Percentiles rank a stretch among this genome's conserved stretches.
Conservation (phyloP, 2,329 filamentous ascomycete genomes). For the Ophiostoma ips region DNA sequence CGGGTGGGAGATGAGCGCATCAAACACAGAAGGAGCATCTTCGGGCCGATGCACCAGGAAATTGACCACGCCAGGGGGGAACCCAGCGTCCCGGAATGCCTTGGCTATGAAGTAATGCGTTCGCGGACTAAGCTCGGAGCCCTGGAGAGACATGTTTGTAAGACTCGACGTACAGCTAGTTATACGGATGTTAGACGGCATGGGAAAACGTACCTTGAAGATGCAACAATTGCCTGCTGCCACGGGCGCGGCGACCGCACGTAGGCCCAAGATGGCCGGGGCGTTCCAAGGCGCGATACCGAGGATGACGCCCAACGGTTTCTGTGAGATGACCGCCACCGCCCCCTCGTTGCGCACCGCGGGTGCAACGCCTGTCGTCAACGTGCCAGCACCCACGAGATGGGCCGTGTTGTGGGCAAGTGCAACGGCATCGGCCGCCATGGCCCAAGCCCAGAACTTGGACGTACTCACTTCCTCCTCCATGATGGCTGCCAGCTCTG, state of each 20-base stretch:
- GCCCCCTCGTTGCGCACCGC: background rate
- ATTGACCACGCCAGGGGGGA: conserved; percentile 53
- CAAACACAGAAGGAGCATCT: conserved; percentile 53
- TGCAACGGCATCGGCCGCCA: background rate
- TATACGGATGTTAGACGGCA: no score
- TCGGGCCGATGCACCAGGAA: conserved; percentile 52
- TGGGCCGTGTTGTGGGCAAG: background rate
- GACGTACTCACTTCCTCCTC: background rate
- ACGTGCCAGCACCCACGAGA: background rate
- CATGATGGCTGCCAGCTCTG: background rate
- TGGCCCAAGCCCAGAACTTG: background rate
- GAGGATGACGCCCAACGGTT: conserved; percentile 2
- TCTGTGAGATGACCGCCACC: background rate
- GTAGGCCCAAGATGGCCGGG: background rate
- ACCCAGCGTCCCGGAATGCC: conserved; percentile 2
- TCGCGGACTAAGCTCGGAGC: conserved; percentile 4
- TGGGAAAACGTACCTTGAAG: background rate
- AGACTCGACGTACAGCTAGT: background rate
- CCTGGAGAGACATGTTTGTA: background rate
- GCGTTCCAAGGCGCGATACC: conserved; percentile 3
- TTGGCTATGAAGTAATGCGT: conserved; percentile 4
- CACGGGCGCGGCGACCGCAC: background rate
- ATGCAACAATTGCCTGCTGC: background rate
- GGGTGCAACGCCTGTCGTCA: background rate
- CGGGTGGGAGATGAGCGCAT: conserved; percentile 51